Evolutionary conservation across 2,329 filamentous ascomycete genomes (phyloP).

Genomic region (Cyphellophora attinorum): DNA sequence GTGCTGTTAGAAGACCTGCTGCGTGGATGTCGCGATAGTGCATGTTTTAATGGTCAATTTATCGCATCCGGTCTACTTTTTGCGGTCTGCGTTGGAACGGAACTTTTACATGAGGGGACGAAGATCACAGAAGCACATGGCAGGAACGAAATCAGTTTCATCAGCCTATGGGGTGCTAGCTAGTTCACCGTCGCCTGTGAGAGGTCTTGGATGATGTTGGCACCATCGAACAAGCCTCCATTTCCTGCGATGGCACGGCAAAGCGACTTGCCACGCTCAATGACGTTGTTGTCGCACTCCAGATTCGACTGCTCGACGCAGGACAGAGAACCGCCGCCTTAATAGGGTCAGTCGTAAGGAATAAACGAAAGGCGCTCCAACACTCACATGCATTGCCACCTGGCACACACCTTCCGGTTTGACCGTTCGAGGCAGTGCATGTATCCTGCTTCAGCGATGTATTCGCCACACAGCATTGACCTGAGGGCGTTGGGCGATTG

Average conservation of each 20-base stretch:
- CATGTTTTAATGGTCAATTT: no score
- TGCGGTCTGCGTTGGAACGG: no score
- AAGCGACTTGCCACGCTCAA: constrained; percentile 6
- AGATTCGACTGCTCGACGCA: constrained; percentile 3
- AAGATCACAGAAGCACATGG: no score
- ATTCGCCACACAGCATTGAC: constrained; percentile 4
- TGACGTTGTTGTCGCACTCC: constrained; percentile 2
- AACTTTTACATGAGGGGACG: no score
- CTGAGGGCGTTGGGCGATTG: constrained; percentile 2
- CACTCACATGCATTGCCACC: constrained; percentile 3
- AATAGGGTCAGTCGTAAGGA: background rate
- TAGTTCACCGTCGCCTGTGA: constrained; percentile 2
- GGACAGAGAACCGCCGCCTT: constrained; percentile 4
- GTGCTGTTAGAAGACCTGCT: no score
- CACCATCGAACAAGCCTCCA: constrained; percentile 3
- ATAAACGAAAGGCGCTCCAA: background rate
- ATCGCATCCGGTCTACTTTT: no score
- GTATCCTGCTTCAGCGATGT: constrained; percentile 6
- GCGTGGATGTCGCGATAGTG: no score
- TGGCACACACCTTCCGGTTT: constrained; percentile 2
- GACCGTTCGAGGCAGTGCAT: constrained; percentile 3
- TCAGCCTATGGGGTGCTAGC: no score
- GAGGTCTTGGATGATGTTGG: constrained; percentile 2
- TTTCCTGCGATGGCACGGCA: constrained; percentile 3
- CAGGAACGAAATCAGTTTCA: no score